Base-by-base conservation (phyloP, 768 basidiomycete species). In the Tephrocybe rancida region DNA sequence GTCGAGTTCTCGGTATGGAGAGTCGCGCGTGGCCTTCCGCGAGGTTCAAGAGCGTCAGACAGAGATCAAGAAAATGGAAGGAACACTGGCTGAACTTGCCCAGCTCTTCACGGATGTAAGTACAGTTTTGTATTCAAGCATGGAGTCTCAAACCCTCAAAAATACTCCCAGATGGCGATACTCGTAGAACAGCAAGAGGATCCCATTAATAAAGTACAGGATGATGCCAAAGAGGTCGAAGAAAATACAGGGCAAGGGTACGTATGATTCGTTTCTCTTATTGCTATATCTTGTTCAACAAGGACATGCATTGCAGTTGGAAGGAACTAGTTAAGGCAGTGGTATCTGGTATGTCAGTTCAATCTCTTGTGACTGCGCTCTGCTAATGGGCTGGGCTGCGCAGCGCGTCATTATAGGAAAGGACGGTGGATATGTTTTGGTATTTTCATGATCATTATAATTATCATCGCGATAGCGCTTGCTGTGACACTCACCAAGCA, bases 1-100 rank as follows among this genome's bases (percentile, higher is more conserved):
- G 37, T 77, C 77, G 25, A 90, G 90, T n/a, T 85, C 82, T 46
- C 83, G 85, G n/a, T 92, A 92, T 67, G 90, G 86, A 27, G 88
- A 92, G 59, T 86, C 92, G 14, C 78, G 92, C 43, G 80, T 82
- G 39, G 94, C 90, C 0, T 92, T 88, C 68, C 80, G 84, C 45
- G 95, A 97, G 70, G 93, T 95, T 0, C 95, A 95, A 66, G 85
- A 89, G 53, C 82, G 95, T 30, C 92, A 95, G 65, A 80, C 87
- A 62, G 93, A 97, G 55, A 82, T 98, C 60, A 80, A 81, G 59
- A 84, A 82, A 67, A 92, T 96, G 65, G 93, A 96, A 68, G 78
- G 82, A 61, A 97, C 94, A 3, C 72, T 96, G 43, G 87, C 82
- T n/a, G 92, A 96, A 68, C 78, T 98, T 44, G 91, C 90, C 3